These are phyloP conservation scores for Lodderomyces metapsilosis DNA, from an alignment of 1,139 yeast genomes.

Conservation along the genomic window DNA sequence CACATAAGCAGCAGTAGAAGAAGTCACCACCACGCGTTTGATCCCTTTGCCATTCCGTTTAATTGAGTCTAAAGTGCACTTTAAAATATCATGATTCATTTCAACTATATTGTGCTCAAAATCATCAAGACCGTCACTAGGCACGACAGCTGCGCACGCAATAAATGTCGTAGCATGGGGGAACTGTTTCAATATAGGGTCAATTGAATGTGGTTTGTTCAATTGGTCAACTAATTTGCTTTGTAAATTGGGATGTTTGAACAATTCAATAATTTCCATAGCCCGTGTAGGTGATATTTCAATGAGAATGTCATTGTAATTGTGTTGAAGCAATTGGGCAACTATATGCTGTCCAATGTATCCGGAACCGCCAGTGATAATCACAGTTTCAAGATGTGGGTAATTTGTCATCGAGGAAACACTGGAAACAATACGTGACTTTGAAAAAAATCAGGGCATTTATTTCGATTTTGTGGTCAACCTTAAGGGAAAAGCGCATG, in stretches of 20 bases:
- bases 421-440: too few species aligned
- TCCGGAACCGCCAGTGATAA: constrained; percentile 42
- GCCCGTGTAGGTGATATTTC: constrained; percentile 55
- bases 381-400: constrained; percentile 33
- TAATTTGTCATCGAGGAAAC: too few species aligned
- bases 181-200: constrained; percentile 45
- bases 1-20: constrained; percentile 26
- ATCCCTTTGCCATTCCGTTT: constrained; percentile 25
- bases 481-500: too few species aligned
- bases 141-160: constrained; percentile 33
- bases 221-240: constrained; percentile 56
- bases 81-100: constrained; percentile 26
- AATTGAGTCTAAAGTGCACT: constrained; percentile 24
- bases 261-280: constrained; percentile 31
- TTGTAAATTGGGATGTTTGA: constrained; percentile 2
- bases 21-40: constrained; percentile 26
- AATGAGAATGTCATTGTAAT: constrained; percentile 56
- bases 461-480: too few species aligned
- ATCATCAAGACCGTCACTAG: constrained; percentile 22
- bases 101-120: constrained; percentile 19
- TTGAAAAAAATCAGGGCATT: too few species aligned
- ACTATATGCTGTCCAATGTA: constrained; percentile 38
- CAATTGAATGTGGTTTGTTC: constrained; percentile 46
- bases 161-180: constrained; percentile 50
- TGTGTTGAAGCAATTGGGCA: constrained; percentile 28